Evolutionary conservation across 75 land plant genomes (phyloP), one percentile per base, ranked within the genome.

Genomic region (Larix kaempferi): DNA sequence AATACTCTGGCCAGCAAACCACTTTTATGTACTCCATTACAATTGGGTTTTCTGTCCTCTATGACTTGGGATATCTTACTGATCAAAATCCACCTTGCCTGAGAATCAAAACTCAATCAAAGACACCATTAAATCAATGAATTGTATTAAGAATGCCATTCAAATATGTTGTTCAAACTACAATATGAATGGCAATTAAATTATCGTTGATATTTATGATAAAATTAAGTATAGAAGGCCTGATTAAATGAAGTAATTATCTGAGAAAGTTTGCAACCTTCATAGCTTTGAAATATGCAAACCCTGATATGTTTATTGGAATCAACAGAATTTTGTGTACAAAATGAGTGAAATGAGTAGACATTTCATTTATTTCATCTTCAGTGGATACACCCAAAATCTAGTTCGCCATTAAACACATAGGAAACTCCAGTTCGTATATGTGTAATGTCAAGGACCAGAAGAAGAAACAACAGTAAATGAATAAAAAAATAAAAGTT

Each of bases 331-430:
- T 82, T 27, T 86, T 88, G 41, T 82, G 84, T 0, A 77, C 84
- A 37, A 89, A 86, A 44, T 84, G 84, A 59, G 80, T 82, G 73
- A 89, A 89, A 74, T 76, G 25, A 1, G 62, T 44, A 27, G 85
- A 74, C 73, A 88, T 85, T 59, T 85, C 85, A 61, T 85, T 75
- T 33, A 85, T 73, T 39, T 88, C 90, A 0, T 78, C 56, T 23
- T 83, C 85, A 56, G 80, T 80, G 10, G 80, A 73, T 14, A 85
- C 74, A 14, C 83, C 87, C 56, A 88, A 37, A 35, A 88, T 75
- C 54, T 90, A 89, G 66, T 85, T 87, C 1, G 86, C 89, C 89
- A 90, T 90, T 49, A 87, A 75, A 64, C 82, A 80, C 33, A 90
- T 81, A 8, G 84, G 86, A 44, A 87, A 37, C 92, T 90, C 79